Percentiles rank a stretch among this genome's conserved stretches.
phyloP scores from a whole-genome alignment of 192 early-diverging fungal genomes.

The Spinellus fusiger region DNA sequence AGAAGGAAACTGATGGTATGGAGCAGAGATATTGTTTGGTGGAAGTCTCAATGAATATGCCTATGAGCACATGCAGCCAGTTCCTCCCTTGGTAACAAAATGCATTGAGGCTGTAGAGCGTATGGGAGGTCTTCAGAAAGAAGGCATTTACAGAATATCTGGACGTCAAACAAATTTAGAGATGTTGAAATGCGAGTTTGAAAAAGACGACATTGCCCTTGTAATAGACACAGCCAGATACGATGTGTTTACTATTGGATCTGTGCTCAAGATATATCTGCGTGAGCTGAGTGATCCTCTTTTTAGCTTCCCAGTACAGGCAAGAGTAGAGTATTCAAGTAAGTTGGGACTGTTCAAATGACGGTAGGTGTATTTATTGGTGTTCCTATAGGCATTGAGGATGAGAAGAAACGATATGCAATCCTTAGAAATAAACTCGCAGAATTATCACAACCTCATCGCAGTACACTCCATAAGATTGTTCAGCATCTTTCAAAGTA shows the following conservation, averaged over 20 bases:
- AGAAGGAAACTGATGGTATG: neutral
- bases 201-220: constrained; percentile 24
- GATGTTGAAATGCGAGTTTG: constrained; percentile 24
- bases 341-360: constrained; percentile 1
- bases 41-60: constrained; percentile 24
- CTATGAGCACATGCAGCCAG: constrained; percentile 9
- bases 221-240: constrained; percentile 22
- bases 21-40: constrained; percentile 30
- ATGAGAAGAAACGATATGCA: constrained; percentile 31
- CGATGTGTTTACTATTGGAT: constrained; percentile 53
- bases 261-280: constrained; percentile 59
- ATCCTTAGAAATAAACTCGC: constrained; percentile 35
- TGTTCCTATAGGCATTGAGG: constrained; percentile 29
- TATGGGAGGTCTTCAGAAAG: constrained; percentile 25
- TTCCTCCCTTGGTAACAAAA: constrained; percentile 25
- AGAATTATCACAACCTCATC: constrained; percentile 39
- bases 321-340: constrained; percentile 47
- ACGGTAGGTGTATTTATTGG: neutral
- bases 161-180: constrained; percentile 29
- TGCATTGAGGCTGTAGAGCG: constrained; percentile 24
- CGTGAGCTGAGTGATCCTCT: constrained; percentile 57
- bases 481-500: constrained; percentile 54
- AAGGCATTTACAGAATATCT: constrained; percentile 36
- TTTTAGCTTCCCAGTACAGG: constrained; percentile 46
- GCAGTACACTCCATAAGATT: constrained; percentile 47